Evolutionary conservation across 345 rosid species (phyloP).

Genomic region (Mercurialis annua): DNA sequence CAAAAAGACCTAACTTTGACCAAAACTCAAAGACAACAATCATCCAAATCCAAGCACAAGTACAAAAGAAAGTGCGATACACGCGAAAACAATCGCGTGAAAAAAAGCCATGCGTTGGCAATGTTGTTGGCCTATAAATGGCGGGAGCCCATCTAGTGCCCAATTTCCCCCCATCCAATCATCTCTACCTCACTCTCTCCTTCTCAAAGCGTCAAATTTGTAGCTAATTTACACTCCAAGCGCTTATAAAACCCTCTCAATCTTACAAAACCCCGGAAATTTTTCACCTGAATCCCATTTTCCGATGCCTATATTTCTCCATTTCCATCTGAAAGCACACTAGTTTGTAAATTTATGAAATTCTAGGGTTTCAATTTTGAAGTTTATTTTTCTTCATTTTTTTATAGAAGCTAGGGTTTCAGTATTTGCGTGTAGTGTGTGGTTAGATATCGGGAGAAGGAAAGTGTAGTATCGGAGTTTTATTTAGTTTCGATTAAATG

Average conservation of each 20-base stretch:
- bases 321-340: conserved; percentile 1
- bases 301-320: conserved; percentile 4
- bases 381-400: background rate
- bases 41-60: too few relatives aligned
- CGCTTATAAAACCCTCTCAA: conserved; percentile 30
- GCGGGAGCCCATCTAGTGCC: conserved; percentile 31
- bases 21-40: too few relatives aligned
- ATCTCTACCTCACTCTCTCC: conserved; percentile 19
- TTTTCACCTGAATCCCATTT: background rate
- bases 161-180: conserved; percentile 28
- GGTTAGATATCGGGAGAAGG: conserved; percentile 4
- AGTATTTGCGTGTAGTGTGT: background rate
- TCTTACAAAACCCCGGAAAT: conserved; percentile 7
- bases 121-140: conserved; percentile 34
- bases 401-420: conserved; percentile 9
- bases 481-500: conserved; percentile 61
- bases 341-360: background rate
- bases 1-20: too few relatives aligned
- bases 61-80: background rate
- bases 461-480: conserved; percentile 24
- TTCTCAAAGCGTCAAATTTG: conserved; percentile 20
- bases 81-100: conserved; percentile 26
- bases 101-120: background rate
- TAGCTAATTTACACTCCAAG: conserved; percentile 23
- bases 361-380: conserved; percentile 41